Base-by-base conservation (phyloP, 148 eudicot genomes). In the Cornus florida region DNA sequence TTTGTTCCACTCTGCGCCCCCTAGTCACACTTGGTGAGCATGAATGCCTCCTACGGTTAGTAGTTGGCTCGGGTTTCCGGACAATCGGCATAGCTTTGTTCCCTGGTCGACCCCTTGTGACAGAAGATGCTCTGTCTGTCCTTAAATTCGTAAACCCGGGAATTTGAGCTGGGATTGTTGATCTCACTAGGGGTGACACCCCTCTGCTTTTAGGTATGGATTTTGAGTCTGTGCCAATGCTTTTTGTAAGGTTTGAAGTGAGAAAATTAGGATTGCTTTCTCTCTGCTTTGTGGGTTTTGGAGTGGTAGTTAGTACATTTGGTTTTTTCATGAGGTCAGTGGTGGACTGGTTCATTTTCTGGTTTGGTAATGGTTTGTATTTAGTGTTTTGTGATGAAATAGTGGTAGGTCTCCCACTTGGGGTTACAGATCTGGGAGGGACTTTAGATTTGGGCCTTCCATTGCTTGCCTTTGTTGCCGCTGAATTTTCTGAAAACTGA, bases 401-500 rank as follows among this genome's bases (percentile, higher is more conserved):
- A 8, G 38, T 17, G 16, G 32, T 84, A 38, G 77, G 80, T 31
- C 81, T 85, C 59, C 59, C 70, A 28, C 62, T 75, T 1, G 85
- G 85, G 77, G 85, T 82, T 19, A 33, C 69, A 3, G 80, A 80
- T 74, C 85, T 69, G 5, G 19, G 20, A 11, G 76, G 77, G 43
- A 48, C 67, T 57, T 78, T 83, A 68, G 83, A 69, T 73, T 67
- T 72, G 32, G 77, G 11, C 53, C 33, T 76, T 73, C 35, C 74
- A 66, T 10, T 70, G 62, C 32, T 80, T 53, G 32, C 38, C 5
- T 78, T 75, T 35, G 38, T 20, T 17, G 69, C 76, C 62, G 35
- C 85, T 73, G 82, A 65, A 14, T 81, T 80, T 65, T 81, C 89
- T 81, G 89, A 69, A 81, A 86, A 84, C 86, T 84, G 79, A 2